phyloP scores from a whole-genome alignment of 176 grass and related monocot genomes.

The Elymus sibiricus region DNA sequence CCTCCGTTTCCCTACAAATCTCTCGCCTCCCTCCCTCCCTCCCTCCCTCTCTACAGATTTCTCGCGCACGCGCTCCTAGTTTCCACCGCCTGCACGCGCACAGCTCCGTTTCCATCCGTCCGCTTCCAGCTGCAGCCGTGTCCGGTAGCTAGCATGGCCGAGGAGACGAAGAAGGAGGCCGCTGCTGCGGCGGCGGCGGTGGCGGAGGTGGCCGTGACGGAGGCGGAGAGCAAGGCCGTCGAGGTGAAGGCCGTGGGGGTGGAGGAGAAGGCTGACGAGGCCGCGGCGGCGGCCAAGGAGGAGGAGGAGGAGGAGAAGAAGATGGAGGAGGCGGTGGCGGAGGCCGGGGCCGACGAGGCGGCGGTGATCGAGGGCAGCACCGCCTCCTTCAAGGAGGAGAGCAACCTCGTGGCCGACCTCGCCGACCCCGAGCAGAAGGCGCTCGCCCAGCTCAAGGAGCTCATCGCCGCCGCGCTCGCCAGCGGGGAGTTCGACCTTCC shows the following conservation, averaged over 20 bases:
- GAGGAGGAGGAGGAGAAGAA: slow-evolving; percentile 44
- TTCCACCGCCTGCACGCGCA: background rate
- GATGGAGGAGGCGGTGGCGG: slow-evolving; percentile 14
- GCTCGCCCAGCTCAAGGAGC: slow-evolving; percentile 61
- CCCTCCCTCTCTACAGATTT: background rate
- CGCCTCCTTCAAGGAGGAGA: slow-evolving; percentile 56
- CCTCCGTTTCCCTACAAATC: slow-evolving; percentile 31
- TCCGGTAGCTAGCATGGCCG: slow-evolving; percentile 27
- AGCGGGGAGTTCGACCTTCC: slow-evolving; percentile 48
- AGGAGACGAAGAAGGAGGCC: slow-evolving; percentile 33
- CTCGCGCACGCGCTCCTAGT: background rate
- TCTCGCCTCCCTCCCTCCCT: background rate
- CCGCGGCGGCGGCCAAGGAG: background rate
- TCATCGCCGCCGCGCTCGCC: slow-evolving; percentile 52
- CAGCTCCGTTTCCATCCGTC: slow-evolving; percentile 2
- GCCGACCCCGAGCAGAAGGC: slow-evolving; percentile 52
- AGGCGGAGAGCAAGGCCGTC: background rate
- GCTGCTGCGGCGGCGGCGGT: background rate
- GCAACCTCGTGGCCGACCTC: slow-evolving; percentile 50
- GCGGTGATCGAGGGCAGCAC: slow-evolving; percentile 40
- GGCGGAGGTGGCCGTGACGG: slow-evolving; percentile 18
- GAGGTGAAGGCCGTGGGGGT: background rate
- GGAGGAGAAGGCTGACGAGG: background rate
- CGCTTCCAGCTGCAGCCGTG: background rate
- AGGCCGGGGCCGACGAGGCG: slow-evolving; percentile 16